Conservation (phyloP, 257 asterid species). For the Craterostigma plantagineum region DNA sequence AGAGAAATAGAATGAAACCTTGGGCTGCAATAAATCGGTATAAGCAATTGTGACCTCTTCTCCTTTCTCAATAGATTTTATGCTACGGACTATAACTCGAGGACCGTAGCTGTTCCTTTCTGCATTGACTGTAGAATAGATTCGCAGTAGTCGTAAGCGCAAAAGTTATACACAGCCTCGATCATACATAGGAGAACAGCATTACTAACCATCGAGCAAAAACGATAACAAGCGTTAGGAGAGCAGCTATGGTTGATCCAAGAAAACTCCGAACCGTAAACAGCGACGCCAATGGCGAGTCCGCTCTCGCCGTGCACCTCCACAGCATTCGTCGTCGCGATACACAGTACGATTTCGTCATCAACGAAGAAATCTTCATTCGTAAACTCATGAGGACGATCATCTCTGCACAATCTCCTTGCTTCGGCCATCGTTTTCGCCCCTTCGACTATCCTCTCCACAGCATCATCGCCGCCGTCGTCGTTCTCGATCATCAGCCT, state of each 20-base stretch:
- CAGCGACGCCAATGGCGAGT: constrained; percentile 36
- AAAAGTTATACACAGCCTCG: not conserved
- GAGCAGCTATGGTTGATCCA: constrained; percentile 86
- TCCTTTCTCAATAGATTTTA: constrained; percentile 33
- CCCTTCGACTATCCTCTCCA: constrained; percentile 26
- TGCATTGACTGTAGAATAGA: constrained; percentile 6
- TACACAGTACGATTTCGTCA: constrained; percentile 45
- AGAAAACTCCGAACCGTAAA: constrained; percentile 45
- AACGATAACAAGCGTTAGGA: constrained; percentile 65
- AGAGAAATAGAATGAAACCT: no score
- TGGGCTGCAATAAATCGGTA: constrained; percentile 67
- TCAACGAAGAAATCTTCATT: constrained; percentile 4
- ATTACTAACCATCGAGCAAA: constrained; percentile 1
- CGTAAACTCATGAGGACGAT: constrained; percentile 2
- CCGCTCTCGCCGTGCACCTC: constrained; percentile 50
- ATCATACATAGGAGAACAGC: constrained; percentile 5
- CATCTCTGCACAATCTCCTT: constrained; percentile 12
- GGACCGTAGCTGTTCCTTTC: constrained; percentile 44
- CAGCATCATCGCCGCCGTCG: constrained; percentile 1
- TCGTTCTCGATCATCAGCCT: constrained; percentile 9
- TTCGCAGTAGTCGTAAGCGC: not conserved
- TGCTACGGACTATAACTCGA: constrained; percentile 40
- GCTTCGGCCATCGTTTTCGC: constrained; percentile 24
- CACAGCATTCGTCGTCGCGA: constrained; percentile 57
- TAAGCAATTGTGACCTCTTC: constrained; percentile 67